Percentiles rank a stretch among this genome's conserved stretches.
Conservation (phyloP, 805 yeast genomes). For the Hanseniaspora lachancei region DNA sequence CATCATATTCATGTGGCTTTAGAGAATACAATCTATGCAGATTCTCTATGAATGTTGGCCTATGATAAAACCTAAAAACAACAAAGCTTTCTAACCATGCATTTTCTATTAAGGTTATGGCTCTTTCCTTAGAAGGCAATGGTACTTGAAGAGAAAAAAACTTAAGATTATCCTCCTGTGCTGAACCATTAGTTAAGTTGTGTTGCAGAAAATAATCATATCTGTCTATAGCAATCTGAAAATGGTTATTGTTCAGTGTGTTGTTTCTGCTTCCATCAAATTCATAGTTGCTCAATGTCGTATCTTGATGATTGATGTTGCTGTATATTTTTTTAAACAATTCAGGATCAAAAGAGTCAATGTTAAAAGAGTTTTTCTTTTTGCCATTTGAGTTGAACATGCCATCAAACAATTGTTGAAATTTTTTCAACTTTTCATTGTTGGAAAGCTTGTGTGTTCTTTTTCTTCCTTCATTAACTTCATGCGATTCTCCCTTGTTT, state of each 20-base stretch:
- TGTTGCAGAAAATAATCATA: conserved; percentile 3
- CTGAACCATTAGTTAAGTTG: neutral
- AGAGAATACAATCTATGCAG: conserved; percentile 64
- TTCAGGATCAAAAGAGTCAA: conserved; percentile 21
- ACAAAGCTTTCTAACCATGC: conserved; percentile 85
- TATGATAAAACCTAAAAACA: conserved; percentile 70
- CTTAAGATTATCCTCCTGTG: conserved; percentile 11
- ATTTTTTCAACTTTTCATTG: conserved; percentile 17
- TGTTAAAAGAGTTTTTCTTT: conserved; percentile 4
- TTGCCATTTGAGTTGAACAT: conserved; percentile 13
- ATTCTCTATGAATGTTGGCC: conserved; percentile 68
- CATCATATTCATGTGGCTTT: conserved; percentile 62
- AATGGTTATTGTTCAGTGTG: neutral
- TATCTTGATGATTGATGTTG: conserved; percentile 14
- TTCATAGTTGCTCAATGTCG: neutral
- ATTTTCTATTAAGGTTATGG: conserved; percentile 56
- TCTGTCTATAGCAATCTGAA: conserved; percentile 9
- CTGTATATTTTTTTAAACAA: conserved; percentile 21
- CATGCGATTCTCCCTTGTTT: neutral
- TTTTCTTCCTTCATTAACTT: neutral
- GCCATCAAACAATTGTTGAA: conserved; percentile 19
- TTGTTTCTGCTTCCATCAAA: conserved; percentile 5
- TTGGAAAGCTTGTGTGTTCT: conserved; percentile 12
- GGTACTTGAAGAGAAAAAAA: conserved; percentile 37
- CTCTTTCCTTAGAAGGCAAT: conserved; percentile 64